Evolutionary conservation across 129 eudicot genomes (phyloP).

Genomic region (Cynara cardunculus): DNA sequence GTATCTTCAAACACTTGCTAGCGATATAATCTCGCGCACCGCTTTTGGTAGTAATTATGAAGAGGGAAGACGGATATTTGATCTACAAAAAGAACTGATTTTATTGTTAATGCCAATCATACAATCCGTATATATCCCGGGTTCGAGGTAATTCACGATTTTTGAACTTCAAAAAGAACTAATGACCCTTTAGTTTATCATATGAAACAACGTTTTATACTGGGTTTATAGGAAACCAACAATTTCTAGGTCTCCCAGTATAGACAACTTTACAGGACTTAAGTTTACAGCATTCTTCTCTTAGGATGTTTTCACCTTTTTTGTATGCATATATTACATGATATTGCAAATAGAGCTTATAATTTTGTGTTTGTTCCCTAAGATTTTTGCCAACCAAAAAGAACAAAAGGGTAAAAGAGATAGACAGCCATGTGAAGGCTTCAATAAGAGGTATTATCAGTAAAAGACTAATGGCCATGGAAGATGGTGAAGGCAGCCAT

Average conservation of each 20-base stretch:
- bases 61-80: slow-evolving; percentile 34
- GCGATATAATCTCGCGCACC: slow-evolving; percentile 31
- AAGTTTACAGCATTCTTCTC: too few species aligned
- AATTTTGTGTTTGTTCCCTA: not conserved
- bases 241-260: too few species aligned
- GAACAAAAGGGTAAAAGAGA: slow-evolving; percentile 27
- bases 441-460: slow-evolving; percentile 26
- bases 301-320: not conserved
- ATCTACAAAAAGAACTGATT: slow-evolving; percentile 24
- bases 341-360: not conserved
- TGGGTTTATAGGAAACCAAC: too few species aligned
- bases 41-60: slow-evolving; percentile 31
- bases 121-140: slow-evolving; percentile 27
- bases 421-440: slow-evolving; percentile 31
- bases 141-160: slow-evolving; percentile 16
- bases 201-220: too few species aligned
- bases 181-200: not conserved
- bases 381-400: slow-evolving; percentile 33
- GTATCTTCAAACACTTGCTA: slow-evolving; percentile 25
- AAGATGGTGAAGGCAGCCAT: slow-evolving; percentile 11
- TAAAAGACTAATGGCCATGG: slow-evolving; percentile 30
- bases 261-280: not conserved
- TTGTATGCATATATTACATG: not conserved
- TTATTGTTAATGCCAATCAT: slow-evolving; percentile 6
- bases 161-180: not conserved